Percentiles rank a stretch among this genome's conserved stretches.
Evolutionary conservation across 1,284 basidiomycete genomes (phyloP).

Genomic region (Amylostereum areolatum): DNA sequence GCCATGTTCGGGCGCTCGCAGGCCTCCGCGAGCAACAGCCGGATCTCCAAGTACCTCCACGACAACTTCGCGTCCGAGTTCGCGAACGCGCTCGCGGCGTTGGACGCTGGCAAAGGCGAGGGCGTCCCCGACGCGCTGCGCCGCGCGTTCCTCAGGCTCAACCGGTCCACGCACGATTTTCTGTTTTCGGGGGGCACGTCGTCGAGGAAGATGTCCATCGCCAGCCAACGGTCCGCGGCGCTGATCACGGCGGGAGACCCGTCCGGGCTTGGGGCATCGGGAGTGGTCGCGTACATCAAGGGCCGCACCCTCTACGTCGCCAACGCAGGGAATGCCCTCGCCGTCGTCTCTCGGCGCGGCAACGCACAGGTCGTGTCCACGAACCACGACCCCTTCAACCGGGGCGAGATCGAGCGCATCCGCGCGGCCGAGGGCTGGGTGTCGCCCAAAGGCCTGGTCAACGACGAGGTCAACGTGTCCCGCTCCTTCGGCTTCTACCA

Average conservation of each 20-base stretch:
- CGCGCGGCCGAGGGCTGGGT: constrained; percentile 94
- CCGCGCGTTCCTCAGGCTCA: constrained; percentile 81
- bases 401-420: constrained; percentile 81
- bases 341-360: constrained; percentile 84
- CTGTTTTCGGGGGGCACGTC: constrained; percentile 37
- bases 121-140: constrained; percentile 72
- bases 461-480: constrained; percentile 89
- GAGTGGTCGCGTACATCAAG: constrained; percentile 82
- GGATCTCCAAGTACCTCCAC: constrained; percentile 73
- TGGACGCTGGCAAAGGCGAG: constrained; percentile 47
- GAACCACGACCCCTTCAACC: constrained; percentile 90
- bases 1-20: constrained; percentile 89
- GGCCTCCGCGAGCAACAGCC: constrained; percentile 58
- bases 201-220: constrained; percentile 66
- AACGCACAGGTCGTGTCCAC: constrained; percentile 72
- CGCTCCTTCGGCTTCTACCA: constrained; percentile 94
- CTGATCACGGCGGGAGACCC: constrained; percentile 28
- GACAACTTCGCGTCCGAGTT: constrained; percentile 73
- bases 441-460: constrained; percentile 88
- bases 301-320: constrained; percentile 85
- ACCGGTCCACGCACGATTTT: constrained; percentile 70
- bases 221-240: constrained; percentile 41
- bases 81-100: constrained; percentile 46
- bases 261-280: constrained; percentile 69
- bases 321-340: constrained; percentile 86